Evolutionary conservation across 78 protist genomes (phyloP), one percentile per base, ranked within the genome.

Genomic region (Cavenderia fasciculata): DNA sequence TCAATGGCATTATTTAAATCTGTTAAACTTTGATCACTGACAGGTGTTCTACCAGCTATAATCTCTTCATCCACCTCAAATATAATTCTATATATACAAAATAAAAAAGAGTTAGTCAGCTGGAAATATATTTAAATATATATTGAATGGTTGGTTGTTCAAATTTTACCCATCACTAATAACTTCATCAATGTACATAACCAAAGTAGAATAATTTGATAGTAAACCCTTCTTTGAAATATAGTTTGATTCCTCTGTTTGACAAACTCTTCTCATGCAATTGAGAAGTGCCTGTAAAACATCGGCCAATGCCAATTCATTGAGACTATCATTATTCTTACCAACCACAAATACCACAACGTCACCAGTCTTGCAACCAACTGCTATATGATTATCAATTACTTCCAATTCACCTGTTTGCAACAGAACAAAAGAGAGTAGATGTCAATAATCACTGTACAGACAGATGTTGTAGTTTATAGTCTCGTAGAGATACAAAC

Each of bases 1-100:
- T 65, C 87, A 25, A 77, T 77, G 8, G 75, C 87, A 44, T 62
- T 51, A n/a, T 49, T 47, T 4, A 77, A 8, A 16, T 63, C 43
- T 23, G 66, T 44, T 2, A 49, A 18, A 23, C 66, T 46, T 38
- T 65, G 74, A n/a, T 77, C 87, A 1, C 51, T 36, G 0, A 77
- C 7, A 19, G 87, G 87, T 34, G 56, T 46, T 38, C 87, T 62
- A 40, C 33, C 49, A 8, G 63, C 36, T 33, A 77, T 77, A 31
- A 52, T 77, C n/a, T 77, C 87, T 18, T 77, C 87, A 36, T 77
- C 87, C 0, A 63, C 51, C 63, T 77, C 87, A 65, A 77, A 77
- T 23, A 77, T 47, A 23, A 77, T 63, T 34, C 85, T 74, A 21
- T 36, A 23, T 1, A 2, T 51, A n/a, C 16, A 21, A 43, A 14